A percentile compares a stretch with the other conserved stretches of the same genome.
phyloP scores from a whole-genome alignment of 257 asterid genomes.

The Solanum boliviense region DNA sequence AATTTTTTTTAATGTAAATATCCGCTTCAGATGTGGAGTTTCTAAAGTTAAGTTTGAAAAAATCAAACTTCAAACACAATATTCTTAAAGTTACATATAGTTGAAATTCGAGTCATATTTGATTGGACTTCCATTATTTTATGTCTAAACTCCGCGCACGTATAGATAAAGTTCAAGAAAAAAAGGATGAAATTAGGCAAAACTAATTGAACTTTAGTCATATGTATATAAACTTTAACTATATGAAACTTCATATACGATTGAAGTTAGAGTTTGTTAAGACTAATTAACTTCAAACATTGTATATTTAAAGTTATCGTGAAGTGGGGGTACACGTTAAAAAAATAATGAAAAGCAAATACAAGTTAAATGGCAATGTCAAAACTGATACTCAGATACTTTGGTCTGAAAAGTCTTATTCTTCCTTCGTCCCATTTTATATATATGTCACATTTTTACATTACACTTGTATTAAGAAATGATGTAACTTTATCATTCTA shows the following conservation, averaged over 20 bases:
- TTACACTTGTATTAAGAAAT: no score
- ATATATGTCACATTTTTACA: no score
- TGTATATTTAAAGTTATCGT: background rate
- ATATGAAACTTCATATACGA: background rate
- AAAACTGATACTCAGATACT: background rate
- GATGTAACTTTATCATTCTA: no score
- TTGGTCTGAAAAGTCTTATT: background rate
- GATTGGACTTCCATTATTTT: background rate
- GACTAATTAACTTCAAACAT: no score
- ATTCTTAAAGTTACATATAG: background rate
- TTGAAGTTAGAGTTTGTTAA: background rate
- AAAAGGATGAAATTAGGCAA: background rate
- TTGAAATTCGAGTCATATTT: no score
- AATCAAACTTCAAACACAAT: background rate
- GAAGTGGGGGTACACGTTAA: accelerated
- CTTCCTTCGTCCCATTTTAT: accelerated
- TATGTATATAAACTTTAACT: no score
- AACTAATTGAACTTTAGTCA: background rate
- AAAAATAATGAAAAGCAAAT: background rate
- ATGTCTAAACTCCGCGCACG: accelerated
- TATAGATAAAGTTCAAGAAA: background rate
- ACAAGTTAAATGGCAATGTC: background rate
- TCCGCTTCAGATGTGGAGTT: background rate
- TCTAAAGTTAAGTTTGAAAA: background rate
- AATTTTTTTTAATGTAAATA: background rate